Evolutionary conservation across 2,329 filamentous ascomycete genomes (phyloP), one percentile per base, ranked within the genome.

Genomic region (Pseudocercospora crystallina): DNA sequence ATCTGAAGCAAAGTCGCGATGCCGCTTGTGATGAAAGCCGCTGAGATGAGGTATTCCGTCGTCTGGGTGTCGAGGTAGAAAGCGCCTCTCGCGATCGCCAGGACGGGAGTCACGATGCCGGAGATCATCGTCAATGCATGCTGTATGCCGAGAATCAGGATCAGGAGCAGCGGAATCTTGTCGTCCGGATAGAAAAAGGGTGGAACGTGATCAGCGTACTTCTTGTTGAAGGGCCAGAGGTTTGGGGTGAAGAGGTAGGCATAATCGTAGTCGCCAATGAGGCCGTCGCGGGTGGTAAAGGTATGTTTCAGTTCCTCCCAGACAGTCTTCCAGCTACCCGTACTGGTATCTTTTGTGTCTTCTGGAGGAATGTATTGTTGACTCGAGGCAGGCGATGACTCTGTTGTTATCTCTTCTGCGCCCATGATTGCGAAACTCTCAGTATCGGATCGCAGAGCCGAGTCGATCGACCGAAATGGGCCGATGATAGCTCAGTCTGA

Each of bases 221-320:
- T 52, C 14, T 46, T 44, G 48, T 57, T 57, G 5, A 56, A 34
- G 3, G 56, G 56, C 46, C 51, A 57, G n/a, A 59, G 52, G 44
- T 57, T 56, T 8, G 56, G 56, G 2, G 56, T 57, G 56, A 59
- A 59, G 47, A 59, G 56, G 42, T 59, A 59, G 14, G 46, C 43
- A 34, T 59, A 59, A 40, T 59, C 56, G 43, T 57, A 58, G 48
- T 49, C 49, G 33, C 56, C 56, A 20, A 59, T 53, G 14, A 59
- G 49, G 8, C 56, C 56, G 17, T 57, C 56, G 11, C 54, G 50
- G 14, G 56, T 59, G 2, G 51, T 59, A 35, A 51, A 54, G 17
- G 53, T 56, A 36, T 54, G 48, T 33, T 54, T 57, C 38, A 54
- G 4, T 37, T 57, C 53, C 11, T 36, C 30, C 47, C 51, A 54